Base-by-base conservation (phyloP, 345 rosid genomes). In the Dovyalis caffra region DNA sequence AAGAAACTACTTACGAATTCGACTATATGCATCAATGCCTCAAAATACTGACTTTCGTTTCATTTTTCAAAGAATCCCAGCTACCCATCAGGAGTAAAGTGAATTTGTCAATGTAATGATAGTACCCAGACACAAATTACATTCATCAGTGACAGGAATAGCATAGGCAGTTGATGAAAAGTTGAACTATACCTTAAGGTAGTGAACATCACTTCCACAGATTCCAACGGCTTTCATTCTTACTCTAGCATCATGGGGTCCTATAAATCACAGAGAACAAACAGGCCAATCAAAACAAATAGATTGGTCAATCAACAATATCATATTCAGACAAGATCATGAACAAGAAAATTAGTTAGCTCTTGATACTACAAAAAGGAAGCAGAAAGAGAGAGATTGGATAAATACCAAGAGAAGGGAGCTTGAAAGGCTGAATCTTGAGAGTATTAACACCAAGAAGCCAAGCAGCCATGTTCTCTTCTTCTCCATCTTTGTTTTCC, bases 131-230 rank as follows among this genome's bases (percentile, higher is more conserved):
- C 3, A 15, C 16, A 34, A 29, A 31, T 68, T 26, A 68, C 49
- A 64, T 34, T 26, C 12, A 43, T 43, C 0, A 43, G 4, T 14
- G 49, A 18, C 18, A 43, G 12, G 56, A 25, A 68, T 31, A 32
- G 40, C 23, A 43, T 32, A 32, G 34, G 21, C 9, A 15, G 34
- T 67, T 49, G 40, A 51, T 18, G 25, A 49, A 62, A 45, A 26
- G 58, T 45, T n/a, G 26, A 45, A 47, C 64, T 23, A 37, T 76
- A 90, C 97, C 97, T 91, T 95, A 76, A 91, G 97, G 74, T 78
- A 89, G 66, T 91, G 98, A 87, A 95, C 99, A 88, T 95, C 97
- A 81, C 99, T 95, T 75, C 97, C 92, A 61, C 97, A 89, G 7
- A 93, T 88, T 32, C 95, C 98, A 77, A 95, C 97, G 69, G 97